These are phyloP conservation scores for Amoebophrya sp. DNA, from an alignment of 169 alveolate genomes.

Conservation along the genomic window DNA sequence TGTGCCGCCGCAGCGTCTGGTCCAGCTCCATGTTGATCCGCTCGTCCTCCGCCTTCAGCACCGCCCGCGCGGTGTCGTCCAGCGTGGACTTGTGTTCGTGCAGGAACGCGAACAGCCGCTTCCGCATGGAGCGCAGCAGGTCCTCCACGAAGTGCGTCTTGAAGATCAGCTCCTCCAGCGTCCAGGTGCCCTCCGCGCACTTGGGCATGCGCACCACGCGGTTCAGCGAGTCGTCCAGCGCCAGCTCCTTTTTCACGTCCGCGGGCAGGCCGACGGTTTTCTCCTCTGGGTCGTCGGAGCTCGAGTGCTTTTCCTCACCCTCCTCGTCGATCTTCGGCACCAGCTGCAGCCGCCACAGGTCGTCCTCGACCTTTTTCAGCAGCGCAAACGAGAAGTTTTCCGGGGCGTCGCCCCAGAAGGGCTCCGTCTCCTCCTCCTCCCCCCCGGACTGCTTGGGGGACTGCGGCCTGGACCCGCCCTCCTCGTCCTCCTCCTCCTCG, in stretches of 20 bases:
- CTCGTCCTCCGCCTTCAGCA: background rate
- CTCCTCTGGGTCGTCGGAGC: background rate
- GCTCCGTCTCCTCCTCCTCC: background rate
- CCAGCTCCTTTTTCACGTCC: background rate
- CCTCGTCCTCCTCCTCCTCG: slow-evolving; percentile 27
- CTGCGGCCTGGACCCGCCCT: background rate
- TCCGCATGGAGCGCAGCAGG: background rate
- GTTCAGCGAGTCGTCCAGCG: background rate
- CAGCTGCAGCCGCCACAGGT: background rate
- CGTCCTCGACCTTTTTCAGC: background rate
- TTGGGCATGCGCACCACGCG: background rate
- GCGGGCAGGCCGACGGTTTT: background rate
- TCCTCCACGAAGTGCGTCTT: background rate
- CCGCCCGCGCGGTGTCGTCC: background rate
- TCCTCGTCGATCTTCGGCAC: background rate
- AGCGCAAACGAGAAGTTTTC: background rate
- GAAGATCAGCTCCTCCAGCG: slow-evolving; percentile 16
- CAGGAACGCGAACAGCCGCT: background rate
- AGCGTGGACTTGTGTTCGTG: background rate
- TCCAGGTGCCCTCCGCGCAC: background rate
- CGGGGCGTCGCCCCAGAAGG: slow-evolving; percentile 10
- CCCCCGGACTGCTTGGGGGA: background rate
- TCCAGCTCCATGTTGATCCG: background rate
- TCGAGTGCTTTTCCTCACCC: background rate
- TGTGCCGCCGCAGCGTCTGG: background rate